These are phyloP conservation scores for Medicago lupulina DNA, from an alignment of 306 rosid species.

Conservation along the genomic window DNA sequence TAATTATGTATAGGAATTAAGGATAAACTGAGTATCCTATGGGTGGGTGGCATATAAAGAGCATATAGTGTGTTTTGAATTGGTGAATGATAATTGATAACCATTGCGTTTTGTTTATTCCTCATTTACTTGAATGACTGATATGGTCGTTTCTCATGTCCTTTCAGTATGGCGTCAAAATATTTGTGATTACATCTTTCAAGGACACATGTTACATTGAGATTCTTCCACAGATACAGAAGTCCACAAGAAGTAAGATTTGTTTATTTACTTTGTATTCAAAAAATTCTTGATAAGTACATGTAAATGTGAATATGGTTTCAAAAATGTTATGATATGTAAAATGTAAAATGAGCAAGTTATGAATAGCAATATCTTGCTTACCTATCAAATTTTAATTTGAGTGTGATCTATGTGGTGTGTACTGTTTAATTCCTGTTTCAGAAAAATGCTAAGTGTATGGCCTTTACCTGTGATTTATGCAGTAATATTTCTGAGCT, in stretches of 20 bases:
- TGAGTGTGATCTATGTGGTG: constrained; percentile 11
- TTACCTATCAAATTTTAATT: constrained; percentile 22
- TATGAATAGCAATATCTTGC: constrained; percentile 18
- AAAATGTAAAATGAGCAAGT: neutral
- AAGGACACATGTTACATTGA: constrained; percentile 92
- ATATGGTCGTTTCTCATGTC: constrained; percentile 34
- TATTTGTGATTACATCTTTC: constrained; percentile 89
- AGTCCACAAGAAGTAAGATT: constrained; percentile 78
- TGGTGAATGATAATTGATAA: neutral
- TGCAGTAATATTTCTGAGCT: constrained; percentile 99
- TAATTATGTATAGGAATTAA: neutral
- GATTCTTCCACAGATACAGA: constrained; percentile 80
- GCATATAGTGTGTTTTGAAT: constrained; percentile 8
- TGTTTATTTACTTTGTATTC: constrained; percentile 4
- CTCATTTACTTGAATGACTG: constrained; percentile 35
- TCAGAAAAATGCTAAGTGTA: constrained; percentile 33
- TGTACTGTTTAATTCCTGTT: constrained; percentile 19
- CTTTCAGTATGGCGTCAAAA: constrained; percentile 93
- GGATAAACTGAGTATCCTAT: constrained; percentile 10
- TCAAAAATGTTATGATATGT: constrained; percentile 5
- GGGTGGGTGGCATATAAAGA: constrained; percentile 18
- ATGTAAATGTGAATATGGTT: neutral
- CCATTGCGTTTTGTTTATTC: constrained; percentile 26
- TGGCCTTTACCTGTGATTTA: constrained; percentile 36
- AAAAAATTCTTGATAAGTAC: constrained; percentile 2